Evolutionary conservation across 148 eudicot genomes (phyloP), one percentile per base, ranked within the genome.

Genomic region (Pouteria glomerata): DNA sequence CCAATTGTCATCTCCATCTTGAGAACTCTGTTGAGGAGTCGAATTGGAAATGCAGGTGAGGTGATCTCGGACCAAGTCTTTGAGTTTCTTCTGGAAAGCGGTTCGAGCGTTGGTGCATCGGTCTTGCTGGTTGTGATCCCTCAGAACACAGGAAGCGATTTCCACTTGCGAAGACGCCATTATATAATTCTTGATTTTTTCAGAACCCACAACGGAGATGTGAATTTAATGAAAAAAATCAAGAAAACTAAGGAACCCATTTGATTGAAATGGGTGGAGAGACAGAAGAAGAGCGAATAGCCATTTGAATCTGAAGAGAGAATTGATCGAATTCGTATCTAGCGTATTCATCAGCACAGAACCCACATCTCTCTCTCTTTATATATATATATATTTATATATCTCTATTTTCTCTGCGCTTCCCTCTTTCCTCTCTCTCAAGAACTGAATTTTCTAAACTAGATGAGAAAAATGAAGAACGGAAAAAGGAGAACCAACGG

Each of bases 121-220:
- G 11, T 83, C 77, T 16, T 65, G 76, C 16, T 74, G 79, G 57
- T 84, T 89, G 35, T 75, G 85, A 57, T 84, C 89, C 55, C 80
- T 84, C 14, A 87, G 73, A 37, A 80, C 88, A 50, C 80, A 77
- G 30, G 83, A 69, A 4, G 73, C 80, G 8, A 88, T 48, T 57
- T 86, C 90, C 0, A 90, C 83, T 64, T 88, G 83, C 1, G 87
- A 87, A 63, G 83, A 82, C 13, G 84, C 83, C 90, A 82, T 85
- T 68, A 31, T n/a, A n/a, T n/a, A n/a, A n/a, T n/a, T n/a, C n/a
- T 39, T 16, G 27, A 51, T 16, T 52, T 15, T 14, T 19, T n/a
- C n/a, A 57, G 56, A 24, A 56, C 33, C 44, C 11, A 27, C 26
- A 23, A 23, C 3, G 33, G 12, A 57, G 44, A 1, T 37, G 48